phyloP scores from a whole-genome alignment of 2,329 filamentous ascomycete genomes.

The Pseudogymnoascus sp. region DNA sequence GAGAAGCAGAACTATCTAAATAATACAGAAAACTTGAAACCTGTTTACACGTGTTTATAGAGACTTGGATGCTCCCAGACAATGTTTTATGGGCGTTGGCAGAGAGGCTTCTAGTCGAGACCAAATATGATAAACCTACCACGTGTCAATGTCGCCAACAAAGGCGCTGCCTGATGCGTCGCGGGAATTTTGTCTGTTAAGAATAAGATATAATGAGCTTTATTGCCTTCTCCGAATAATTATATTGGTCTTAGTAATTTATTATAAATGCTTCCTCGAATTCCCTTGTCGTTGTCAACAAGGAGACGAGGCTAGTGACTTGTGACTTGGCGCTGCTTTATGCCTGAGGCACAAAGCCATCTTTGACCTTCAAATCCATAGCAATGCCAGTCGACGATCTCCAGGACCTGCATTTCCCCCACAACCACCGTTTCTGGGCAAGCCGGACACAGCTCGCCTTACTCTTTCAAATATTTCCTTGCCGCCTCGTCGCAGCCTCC shows the following conservation, averaged over 20 bases:
- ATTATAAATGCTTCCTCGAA: neutral
- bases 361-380: constrained; percentile 9
- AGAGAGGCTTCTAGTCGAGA: neutral
- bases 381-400: constrained; percentile 7
- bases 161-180: neutral
- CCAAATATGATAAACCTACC: constrained; percentile 1
- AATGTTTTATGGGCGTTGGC: neutral
- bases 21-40: neutral
- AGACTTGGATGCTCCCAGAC: neutral
- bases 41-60: neutral
- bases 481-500: neutral
- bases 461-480: neutral
- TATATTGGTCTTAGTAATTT: neutral
- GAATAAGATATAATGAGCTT: neutral
- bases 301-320: neutral
- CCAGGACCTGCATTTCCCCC: constrained; percentile 8
- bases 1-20: neutral
- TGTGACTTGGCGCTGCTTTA: neutral
- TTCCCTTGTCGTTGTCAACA: neutral
- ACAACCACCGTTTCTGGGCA: constrained; percentile 8
- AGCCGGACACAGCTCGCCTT: constrained; percentile 1
- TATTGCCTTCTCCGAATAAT: neutral
- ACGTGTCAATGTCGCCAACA: constrained; percentile 2
- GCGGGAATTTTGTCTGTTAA: neutral
- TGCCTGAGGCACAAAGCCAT: constrained; percentile 4